A percentile compares a stretch with the other conserved stretches of the same genome.
Conservation (phyloP, 2,329 filamentous ascomycete genomes). For the Diaporthe destruens region DNA sequence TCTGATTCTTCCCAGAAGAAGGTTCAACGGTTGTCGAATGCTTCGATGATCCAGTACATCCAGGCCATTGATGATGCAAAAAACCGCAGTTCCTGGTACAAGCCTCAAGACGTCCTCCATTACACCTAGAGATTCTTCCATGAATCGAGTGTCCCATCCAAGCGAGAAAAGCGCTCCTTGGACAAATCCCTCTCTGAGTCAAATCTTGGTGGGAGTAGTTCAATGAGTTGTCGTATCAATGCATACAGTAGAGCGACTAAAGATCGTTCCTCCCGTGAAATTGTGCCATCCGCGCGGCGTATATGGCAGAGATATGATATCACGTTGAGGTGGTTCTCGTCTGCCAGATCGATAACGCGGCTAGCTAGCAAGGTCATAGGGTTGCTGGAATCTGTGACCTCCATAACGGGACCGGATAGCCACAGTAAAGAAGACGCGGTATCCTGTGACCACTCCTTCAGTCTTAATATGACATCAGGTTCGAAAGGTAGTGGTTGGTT, state of each 20-base stretch:
- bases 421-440: slow-evolving; percentile 23
- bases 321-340: slow-evolving; percentile 3
- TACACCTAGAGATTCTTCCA: slow-evolving; percentile 2
- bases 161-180: neutral
- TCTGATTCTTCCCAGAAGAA: neutral
- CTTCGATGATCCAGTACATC: slow-evolving; percentile 23
- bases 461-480: neutral
- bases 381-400: slow-evolving; percentile 24
- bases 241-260: slow-evolving; percentile 16
- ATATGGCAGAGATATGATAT: slow-evolving; percentile 45
- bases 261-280: neutral
- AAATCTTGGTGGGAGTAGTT: slow-evolving; percentile 14
- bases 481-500: neutral
- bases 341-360: slow-evolving; percentile 29
- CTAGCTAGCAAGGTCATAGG: slow-evolving; percentile 38
- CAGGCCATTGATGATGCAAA: slow-evolving; percentile 30
- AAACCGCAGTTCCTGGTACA: neutral
- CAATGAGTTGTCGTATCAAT: slow-evolving; percentile 31
- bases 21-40: neutral
- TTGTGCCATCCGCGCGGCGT: neutral
- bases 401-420: slow-evolving; percentile 35
- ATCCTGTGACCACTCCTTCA: slow-evolving; percentile 29
- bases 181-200: slow-evolving; percentile 15
- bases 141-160: slow-evolving; percentile 11
- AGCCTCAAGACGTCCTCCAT: slow-evolving; percentile 5